Evolutionary conservation across 306 rosid genomes (phyloP), one percentile per base, ranked within the genome.

Genomic region (Ammopiptanthus mongolicus): DNA sequence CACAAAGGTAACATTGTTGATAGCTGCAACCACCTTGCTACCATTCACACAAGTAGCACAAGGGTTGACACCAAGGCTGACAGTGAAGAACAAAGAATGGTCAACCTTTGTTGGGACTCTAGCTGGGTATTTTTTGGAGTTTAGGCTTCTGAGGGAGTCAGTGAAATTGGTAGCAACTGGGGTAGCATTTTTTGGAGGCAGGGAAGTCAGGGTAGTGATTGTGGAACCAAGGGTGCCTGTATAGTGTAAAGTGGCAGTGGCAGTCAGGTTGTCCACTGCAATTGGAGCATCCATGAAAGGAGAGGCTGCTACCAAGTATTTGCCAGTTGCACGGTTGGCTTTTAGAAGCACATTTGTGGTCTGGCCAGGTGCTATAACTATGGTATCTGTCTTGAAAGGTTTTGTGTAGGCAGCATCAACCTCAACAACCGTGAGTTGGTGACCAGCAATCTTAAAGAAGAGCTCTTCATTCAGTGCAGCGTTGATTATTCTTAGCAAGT

Each of bases 401-500:
- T 93, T 93, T 63, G 95, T 93, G 86, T 93, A 93, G 5, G 67
- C 68, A 0, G 97, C 98, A 65, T 93, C 98, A 9, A 93, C 98
- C 76, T 93, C 98, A 5, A 93, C 95, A 0, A 93, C 89, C 0
- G 90, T 89, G 56, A 93, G 25, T 68, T 80, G 50, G 78, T 93
- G 98, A 34, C 86, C 88, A 2, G 98, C 98, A 6, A 93, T 71
- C 69, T 93, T 93, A 74, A 93, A 90, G 78, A 93, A 93, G 5
- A 93, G 86, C 71, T 92, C 97, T 69, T 92, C 97, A 74, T 92
- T 92, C 0, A 92, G 83, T 73, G 97, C 96, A 78, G 98, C 98
- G 37, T 93, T 93, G 87, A 93, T 47, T 68, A 93, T 83, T 83
- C 98, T 77, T 50, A 93, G 65, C 25, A 93, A 42, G 83, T 90